These are phyloP conservation scores for Lanmaoa pseudosensibilis DNA, from an alignment of 768 basidiomycete species.

Conservation along the genomic window DNA sequence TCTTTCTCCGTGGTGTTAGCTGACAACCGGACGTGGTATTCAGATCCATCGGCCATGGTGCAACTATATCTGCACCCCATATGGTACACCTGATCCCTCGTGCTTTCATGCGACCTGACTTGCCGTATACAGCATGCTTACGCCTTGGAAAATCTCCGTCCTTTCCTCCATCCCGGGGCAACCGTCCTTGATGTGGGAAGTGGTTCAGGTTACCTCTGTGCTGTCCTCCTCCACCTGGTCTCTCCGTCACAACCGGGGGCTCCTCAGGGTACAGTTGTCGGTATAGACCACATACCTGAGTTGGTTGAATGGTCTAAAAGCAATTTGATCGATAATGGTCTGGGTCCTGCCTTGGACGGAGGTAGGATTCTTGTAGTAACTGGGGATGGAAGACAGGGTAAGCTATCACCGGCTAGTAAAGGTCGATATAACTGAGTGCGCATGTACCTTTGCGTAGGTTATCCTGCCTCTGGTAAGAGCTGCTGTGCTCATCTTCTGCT, in stretches of 20 bases:
- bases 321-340: conserved; percentile 70
- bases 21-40: not conserved
- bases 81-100: conserved; percentile 57
- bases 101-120: not conserved
- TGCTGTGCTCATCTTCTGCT: too few species aligned
- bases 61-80: conserved; percentile 96
- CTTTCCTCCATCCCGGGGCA: conserved; percentile 66
- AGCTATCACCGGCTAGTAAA: conserved; percentile 4
- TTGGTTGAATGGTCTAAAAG: conserved; percentile 67
- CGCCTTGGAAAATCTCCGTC: conserved; percentile 74
- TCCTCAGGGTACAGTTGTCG: conserved; percentile 63
- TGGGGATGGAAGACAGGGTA: conserved; percentile 83
- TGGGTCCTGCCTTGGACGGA: conserved; percentile 51
- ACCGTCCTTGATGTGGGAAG: conserved; percentile 88
- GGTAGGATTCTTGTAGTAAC: conserved; percentile 60
- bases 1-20: conserved; percentile 19
- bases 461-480: conserved; percentile 35
- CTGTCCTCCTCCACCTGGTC: conserved; percentile 77
- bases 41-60: conserved; percentile 76
- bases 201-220: conserved; percentile 85
- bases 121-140: conserved; percentile 70
- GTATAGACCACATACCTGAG: conserved; percentile 87
- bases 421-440: not conserved
- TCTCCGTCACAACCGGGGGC: conserved; percentile 18
- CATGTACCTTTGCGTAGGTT: conserved; percentile 29